These are phyloP conservation scores for Blastocystis sp. DNA, from an alignment of 352 stramenopile species.

Conservation along the genomic window DNA sequence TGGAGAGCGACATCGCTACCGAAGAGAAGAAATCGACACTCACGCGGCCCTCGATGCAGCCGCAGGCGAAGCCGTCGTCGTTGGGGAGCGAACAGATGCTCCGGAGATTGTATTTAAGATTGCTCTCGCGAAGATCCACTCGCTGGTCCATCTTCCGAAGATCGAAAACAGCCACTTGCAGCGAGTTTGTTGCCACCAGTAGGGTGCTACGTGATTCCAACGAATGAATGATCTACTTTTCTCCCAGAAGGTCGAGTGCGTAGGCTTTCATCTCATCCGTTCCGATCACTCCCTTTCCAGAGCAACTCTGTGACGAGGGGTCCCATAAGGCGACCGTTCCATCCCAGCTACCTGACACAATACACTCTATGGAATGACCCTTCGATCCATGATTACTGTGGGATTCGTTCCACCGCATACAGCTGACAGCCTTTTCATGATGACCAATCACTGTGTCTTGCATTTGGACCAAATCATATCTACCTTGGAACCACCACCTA, in stretches of 20 bases:
- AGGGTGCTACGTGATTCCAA: neutral
- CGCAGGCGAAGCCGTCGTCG: slow-evolving; percentile 64
- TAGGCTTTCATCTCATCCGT: neutral
- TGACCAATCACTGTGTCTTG: neutral
- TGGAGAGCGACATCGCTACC: neutral
- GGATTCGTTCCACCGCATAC: neutral
- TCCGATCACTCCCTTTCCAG: neutral
- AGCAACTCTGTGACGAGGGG: neutral
- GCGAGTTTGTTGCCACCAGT: slow-evolving; percentile 64
- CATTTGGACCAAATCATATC: slow-evolving; percentile 52
- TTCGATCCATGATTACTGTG: neutral
- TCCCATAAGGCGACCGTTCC: slow-evolving; percentile 22
- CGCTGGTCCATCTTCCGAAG: slow-evolving; percentile 66
- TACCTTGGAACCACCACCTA: neutral
- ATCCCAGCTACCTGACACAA: slow-evolving; percentile 28
- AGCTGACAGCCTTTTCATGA: neutral
- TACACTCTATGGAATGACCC: neutral
- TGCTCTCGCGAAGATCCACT: slow-evolving; percentile 66
- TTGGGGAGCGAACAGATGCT: slow-evolving; percentile 68
- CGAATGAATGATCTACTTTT: neutral
- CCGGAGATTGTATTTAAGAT: slow-evolving; percentile 72
- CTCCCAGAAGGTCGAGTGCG: neutral
- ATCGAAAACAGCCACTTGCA: slow-evolving; percentile 67
- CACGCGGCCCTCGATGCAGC: slow-evolving; percentile 71
- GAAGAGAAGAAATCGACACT: slow-evolving; percentile 70